Evolutionary conservation across 2,329 filamentous ascomycete genomes (phyloP), one percentile per base, ranked within the genome.

Genomic region (Fusarium sp.): DNA sequence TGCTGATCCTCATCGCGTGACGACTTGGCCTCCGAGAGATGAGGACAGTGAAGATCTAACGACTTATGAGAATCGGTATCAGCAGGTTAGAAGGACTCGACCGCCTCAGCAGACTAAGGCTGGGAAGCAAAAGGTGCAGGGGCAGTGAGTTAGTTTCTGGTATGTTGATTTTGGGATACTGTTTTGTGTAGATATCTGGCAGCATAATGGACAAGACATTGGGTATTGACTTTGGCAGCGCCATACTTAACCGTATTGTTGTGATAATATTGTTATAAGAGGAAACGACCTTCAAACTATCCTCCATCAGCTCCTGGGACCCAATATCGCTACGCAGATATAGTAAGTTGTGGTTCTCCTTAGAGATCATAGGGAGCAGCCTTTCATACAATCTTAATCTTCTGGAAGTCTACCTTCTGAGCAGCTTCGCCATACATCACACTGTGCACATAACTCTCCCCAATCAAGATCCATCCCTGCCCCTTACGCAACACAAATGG

Each of bases 21-120:
- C 39, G 0, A 71, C 66, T 10, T 70, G 68, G 68, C 68, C 66
- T 9, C 68, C 66, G 0, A 27, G 69, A 0, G 68, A 70, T 31
- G 60, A 71, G 7, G 53, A 71, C 41, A 29, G 18, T 1, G 22
- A 20, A 1, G 68, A 71, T 0, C 62, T 71, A 9, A 18, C 35
- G 8, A 22, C 36, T 2, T 62, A 62, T 25, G 68, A 71, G 9
- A 13, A 5, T 1, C 61, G 66, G 6, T 29, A 62, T 13, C n/a
- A 46, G 33, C 33, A 61, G n/a, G 52, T 47, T 22, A 59, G 56
- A 13, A 63, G 17, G 54, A 4, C 17, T 20, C 25, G 31, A 13
- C 54, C 31, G 5, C 29, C 41, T 14, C 33, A 25, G 15, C 33
- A 45, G 31, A 13, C 22, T 5, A 33, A 44, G 13, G 11, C 25